Evolutionary conservation across 2,329 filamentous ascomycete species (phyloP), one percentile per base, ranked within the genome.

Genomic region (Ophiostoma himal-ulmi): DNA sequence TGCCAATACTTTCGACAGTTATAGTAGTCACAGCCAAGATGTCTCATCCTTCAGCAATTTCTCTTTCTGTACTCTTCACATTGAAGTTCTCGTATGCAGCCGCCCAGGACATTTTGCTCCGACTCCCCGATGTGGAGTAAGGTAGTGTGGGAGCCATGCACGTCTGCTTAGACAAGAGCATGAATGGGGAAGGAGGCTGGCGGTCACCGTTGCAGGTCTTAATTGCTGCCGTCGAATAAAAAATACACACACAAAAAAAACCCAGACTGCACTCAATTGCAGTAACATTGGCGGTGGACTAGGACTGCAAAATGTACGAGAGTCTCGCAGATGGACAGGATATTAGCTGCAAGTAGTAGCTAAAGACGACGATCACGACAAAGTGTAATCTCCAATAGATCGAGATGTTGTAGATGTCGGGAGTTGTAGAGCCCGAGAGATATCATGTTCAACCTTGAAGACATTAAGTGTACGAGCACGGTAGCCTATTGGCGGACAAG

Each of bases 71-170:
- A 26, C 14, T 57, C 7, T 57, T 22, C 52, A 57, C 22, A 36
- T 11, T 62, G 26, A 13, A 26, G 52, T 57, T 44, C 22, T 26
- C 8, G 52, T 17, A 57, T 65, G 62, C 62, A 39, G 62, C 34
- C 34, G 62, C 34, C 34, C 17, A 20, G 60, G 30, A 64, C 60
- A 7, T 34, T 64, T 64, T 64, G 60, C 60, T 65, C 62, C 62
- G 62, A 65, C 62, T 65, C 62, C 62, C 62, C 62, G 62, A 65
- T 39, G 62, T 37, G 62, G 62, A 65, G 62, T 10, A 13, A 34
- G 57, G 22, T 34, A 34, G 57, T 30, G 57, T 62, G 26, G 34
- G 36, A 65, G 62, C 62, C 62, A 65, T 41, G 36, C 62, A 37
- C 20, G 60, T 36, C 26, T 36, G 52, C n/a, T 26, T 13, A 44